These are phyloP conservation scores for Diaporthe batatas DNA, from an alignment of 2,329 filamentous ascomycete species.

Conservation along the genomic window DNA sequence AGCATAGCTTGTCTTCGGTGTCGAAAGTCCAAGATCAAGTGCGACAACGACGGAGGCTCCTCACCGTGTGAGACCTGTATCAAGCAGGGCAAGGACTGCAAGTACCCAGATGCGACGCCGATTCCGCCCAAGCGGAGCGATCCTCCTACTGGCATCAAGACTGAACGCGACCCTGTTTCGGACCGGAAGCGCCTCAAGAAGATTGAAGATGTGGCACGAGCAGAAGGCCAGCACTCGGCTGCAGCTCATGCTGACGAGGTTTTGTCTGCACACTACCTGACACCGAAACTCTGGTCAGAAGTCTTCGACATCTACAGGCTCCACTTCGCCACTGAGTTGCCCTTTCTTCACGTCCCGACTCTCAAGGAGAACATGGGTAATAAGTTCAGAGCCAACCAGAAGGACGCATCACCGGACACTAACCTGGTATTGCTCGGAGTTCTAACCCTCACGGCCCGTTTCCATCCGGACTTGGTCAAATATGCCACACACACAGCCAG, in stretches of 20 bases:
- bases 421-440: constrained; percentile 75
- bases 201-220: constrained; percentile 58
- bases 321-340: constrained; percentile 79
- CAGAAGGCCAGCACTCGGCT: constrained; percentile 54
- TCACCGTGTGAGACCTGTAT: constrained; percentile 82
- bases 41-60: constrained; percentile 80
- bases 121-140: constrained; percentile 54
- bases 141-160: constrained; percentile 51
- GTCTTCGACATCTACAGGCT: constrained; percentile 78
- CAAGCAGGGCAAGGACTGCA: constrained; percentile 78
- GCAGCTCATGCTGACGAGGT: constrained; percentile 66
- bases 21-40: constrained; percentile 87
- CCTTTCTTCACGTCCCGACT: constrained; percentile 77
- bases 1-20: constrained; percentile 84
- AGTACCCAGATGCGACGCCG: constrained; percentile 70
- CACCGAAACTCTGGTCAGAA: constrained; percentile 75
- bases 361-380: constrained; percentile 67
- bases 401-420: constrained; percentile 59
- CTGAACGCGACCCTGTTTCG: constrained; percentile 58
- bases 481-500: constrained; percentile 60
- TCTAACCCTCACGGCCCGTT: constrained; percentile 77
- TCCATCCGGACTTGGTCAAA: constrained; percentile 72
- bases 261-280: constrained; percentile 72
- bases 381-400: constrained; percentile 54
- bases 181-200: constrained; percentile 65